Percentiles rank a stretch among this genome's conserved stretches.
phyloP scores from a whole-genome alignment of 495 filamentous ascomycete species.

The Aspergillus bridgeri region DNA sequence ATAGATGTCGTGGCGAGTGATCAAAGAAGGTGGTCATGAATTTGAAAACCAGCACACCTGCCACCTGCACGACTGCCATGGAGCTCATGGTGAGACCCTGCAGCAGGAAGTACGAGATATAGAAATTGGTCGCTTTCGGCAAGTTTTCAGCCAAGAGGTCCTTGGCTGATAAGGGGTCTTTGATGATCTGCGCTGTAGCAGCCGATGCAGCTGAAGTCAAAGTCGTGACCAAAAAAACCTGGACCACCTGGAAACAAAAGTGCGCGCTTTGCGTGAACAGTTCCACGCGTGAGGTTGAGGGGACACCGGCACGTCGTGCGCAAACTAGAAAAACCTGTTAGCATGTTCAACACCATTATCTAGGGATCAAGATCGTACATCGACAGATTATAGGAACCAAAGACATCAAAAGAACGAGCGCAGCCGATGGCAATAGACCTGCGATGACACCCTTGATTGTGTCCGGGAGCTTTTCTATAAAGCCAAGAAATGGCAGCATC shows the following conservation, averaged over 20 bases:
- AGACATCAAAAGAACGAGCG: conserved; percentile 80
- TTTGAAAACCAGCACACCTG: conserved; percentile 69
- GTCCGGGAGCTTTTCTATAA: conserved; percentile 65
- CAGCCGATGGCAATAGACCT: conserved; percentile 72
- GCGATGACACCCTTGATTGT: conserved; percentile 73
- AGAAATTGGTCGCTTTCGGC: conserved; percentile 83
- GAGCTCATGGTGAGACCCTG: conserved; percentile 76
- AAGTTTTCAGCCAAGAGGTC: conserved; percentile 67
- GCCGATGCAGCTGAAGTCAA: conserved; percentile 71
- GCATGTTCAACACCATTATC: conserved; percentile 7
- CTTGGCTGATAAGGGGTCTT: conserved; percentile 59
- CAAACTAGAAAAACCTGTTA: conserved; percentile 41
- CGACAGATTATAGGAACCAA: conserved; percentile 81
- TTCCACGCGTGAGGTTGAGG: conserved; percentile 73
- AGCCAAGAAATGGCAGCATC: conserved; percentile 59
- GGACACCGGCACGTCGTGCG: conserved; percentile 72
- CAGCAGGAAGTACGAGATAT: conserved; percentile 87
- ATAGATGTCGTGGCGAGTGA: conserved; percentile 63
- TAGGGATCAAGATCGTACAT: conserved; percentile 41
- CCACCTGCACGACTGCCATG: conserved; percentile 66
- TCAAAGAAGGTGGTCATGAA: conserved; percentile 65
- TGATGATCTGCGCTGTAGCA: conserved; percentile 57
- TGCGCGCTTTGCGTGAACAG: conserved; percentile 84
- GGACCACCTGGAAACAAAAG: conserved; percentile 88
- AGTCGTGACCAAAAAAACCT: conserved; percentile 85